These are phyloP conservation scores for Fusarium sp. DNA, from an alignment of 2,329 filamentous ascomycete species.

Conservation along the genomic window DNA sequence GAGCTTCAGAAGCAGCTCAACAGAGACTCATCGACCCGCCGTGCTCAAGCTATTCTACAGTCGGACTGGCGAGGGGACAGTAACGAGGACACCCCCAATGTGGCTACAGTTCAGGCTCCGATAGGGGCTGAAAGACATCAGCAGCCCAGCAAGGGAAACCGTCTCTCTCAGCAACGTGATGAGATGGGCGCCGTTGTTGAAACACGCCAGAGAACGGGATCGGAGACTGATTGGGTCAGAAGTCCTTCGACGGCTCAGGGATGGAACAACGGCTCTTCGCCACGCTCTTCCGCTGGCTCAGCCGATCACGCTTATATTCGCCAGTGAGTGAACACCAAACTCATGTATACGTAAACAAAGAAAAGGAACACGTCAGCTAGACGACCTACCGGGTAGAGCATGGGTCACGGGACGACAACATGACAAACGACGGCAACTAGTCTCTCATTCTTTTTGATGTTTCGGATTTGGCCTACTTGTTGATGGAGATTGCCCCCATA, in stretches of 20 bases:
- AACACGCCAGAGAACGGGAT: slow-evolving; percentile 53
- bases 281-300: slow-evolving; percentile 27
- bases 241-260: slow-evolving; percentile 23
- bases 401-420: neutral
- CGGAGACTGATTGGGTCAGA: slow-evolving; percentile 28
- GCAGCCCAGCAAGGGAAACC: slow-evolving; percentile 9
- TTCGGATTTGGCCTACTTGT: neutral
- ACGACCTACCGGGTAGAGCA: neutral
- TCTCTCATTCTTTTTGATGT: neutral
- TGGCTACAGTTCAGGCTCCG: slow-evolving; percentile 20
- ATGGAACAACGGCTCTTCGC: slow-evolving; percentile 32
- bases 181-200: slow-evolving; percentile 52
- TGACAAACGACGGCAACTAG: neutral
- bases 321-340: slow-evolving; percentile 6
- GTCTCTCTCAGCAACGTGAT: slow-evolving; percentile 35
- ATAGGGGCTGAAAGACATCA: slow-evolving; percentile 37
- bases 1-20: slow-evolving; percentile 56
- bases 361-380: slow-evolving; percentile 2
- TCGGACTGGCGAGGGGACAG: slow-evolving; percentile 32
- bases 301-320: slow-evolving; percentile 21
- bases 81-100: slow-evolving; percentile 16
- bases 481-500: neutral
- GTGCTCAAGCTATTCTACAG: slow-evolving; percentile 15
- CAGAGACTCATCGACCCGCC: neutral
- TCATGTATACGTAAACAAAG: slow-evolving; percentile 15